phyloP scores from a whole-genome alignment of 805 yeast species.

The Saccharomycopsis lassenensis region DNA sequence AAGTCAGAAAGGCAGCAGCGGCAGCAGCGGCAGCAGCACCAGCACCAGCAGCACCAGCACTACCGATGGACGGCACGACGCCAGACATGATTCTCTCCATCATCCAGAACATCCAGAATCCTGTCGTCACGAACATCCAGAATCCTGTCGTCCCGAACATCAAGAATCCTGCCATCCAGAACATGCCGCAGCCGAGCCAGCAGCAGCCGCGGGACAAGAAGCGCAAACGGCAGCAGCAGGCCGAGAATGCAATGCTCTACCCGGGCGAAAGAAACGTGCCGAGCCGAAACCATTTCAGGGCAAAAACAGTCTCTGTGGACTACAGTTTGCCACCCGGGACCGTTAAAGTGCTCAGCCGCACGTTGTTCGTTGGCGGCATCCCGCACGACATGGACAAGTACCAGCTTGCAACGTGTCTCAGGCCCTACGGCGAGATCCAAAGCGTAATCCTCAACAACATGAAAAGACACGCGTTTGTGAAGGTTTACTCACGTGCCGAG shows the following conservation, averaged over 20 bases:
- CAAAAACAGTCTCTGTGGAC: conserved; percentile 63
- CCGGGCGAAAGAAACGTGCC: conserved; percentile 57
- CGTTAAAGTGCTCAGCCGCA: conserved; percentile 77
- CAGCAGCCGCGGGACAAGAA: conserved; percentile 19
- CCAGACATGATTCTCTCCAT: conserved; percentile 6
- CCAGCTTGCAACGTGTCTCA: conserved; percentile 55
- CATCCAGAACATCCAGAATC: conserved; percentile 18
- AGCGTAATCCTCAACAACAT: conserved; percentile 78
- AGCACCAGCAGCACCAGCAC: conserved; percentile 12
- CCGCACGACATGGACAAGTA: conserved; percentile 72
- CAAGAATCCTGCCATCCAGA: too few species aligned
- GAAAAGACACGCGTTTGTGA: conserved; percentile 92
- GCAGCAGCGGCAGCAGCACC: too few species aligned
- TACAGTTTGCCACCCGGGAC: conserved; percentile 63
- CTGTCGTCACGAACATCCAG: conserved; percentile 6
- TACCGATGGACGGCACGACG: conserved; percentile 15
- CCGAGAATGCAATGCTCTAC: conserved; percentile 24
- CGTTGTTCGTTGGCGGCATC: conserved; percentile 90
- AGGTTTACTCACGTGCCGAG: conserved; percentile 82
- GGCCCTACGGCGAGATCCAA: conserved; percentile 87
- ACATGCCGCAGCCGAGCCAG: too few species aligned
- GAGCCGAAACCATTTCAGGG: conserved; percentile 66
- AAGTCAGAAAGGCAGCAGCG: too few species aligned
- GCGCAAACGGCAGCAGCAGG: conserved; percentile 21
- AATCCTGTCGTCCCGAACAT: too few species aligned